A percentile compares a stretch with the other conserved stretches of the same genome.
These are phyloP conservation scores for Sporothrix mexicana DNA, from an alignment of 2,329 filamentous ascomycete species.

Conservation along the genomic window DNA sequence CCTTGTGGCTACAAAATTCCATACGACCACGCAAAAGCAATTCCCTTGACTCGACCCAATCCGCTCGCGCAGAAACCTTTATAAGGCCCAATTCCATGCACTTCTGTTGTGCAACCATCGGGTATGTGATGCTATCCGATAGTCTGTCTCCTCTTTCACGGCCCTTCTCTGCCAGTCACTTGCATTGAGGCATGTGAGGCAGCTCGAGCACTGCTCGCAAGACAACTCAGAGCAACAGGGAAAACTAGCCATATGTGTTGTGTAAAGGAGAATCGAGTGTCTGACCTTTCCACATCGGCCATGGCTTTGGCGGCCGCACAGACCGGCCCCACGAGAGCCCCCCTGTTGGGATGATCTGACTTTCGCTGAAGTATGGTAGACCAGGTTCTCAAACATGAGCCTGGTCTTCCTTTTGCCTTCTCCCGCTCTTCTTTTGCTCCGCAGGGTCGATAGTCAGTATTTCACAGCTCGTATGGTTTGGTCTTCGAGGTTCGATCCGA, in stretches of 20 bases:
- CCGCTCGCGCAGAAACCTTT: background rate
- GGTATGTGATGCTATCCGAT: constrained; percentile 7
- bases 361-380: background rate
- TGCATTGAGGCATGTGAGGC: background rate
- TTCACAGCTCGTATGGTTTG: background rate
- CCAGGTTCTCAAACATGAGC: constrained; percentile 22
- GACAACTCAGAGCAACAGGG: background rate
- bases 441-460: background rate
- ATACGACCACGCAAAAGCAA: background rate
- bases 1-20: too few species aligned
- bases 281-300: background rate
- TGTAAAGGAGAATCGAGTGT: background rate
- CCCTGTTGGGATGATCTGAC: background rate
- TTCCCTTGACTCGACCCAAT: background rate
- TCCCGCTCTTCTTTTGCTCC: background rate
- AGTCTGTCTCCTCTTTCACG: background rate
- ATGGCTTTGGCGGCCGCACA: background rate
- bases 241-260: too few species aligned
- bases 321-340: background rate
- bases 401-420: background rate
- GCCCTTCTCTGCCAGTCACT: background rate
- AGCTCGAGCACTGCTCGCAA: background rate
- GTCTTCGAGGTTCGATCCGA: background rate
- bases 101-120: background rate
- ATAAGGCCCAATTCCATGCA: background rate